These are phyloP conservation scores for Thelonectria olida DNA, from an alignment of 2,329 filamentous ascomycete genomes.

Conservation along the genomic window DNA sequence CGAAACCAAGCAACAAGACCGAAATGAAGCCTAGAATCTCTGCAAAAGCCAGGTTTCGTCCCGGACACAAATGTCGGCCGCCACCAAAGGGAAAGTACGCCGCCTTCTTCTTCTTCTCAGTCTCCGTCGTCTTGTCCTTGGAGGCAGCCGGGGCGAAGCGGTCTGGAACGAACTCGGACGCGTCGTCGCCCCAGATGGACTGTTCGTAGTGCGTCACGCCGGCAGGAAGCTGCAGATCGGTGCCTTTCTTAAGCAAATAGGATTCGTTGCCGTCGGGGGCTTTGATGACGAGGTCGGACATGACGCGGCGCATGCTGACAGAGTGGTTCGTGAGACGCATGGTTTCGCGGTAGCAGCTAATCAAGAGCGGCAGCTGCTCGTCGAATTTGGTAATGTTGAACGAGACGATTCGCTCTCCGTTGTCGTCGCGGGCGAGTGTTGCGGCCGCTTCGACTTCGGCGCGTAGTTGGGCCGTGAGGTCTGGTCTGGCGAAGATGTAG, in stretches of 20 bases:
- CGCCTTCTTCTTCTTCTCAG: constrained; percentile 29
- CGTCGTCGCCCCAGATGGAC: constrained; percentile 37
- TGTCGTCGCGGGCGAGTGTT: background rate
- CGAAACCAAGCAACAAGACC: constrained; percentile 43
- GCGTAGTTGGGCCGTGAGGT: constrained; percentile 31
- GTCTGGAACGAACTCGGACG: constrained; percentile 33
- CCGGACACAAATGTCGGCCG: constrained; percentile 45
- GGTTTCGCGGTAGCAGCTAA: constrained; percentile 56
- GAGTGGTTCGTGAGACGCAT: constrained; percentile 52
- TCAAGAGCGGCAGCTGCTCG: constrained; percentile 51
- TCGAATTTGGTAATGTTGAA: constrained; percentile 52
- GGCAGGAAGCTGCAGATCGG: constrained; percentile 40
- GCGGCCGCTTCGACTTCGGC: constrained; percentile 28
- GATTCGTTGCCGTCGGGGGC: constrained; percentile 33
- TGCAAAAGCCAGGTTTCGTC: constrained; percentile 45
- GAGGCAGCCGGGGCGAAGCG: constrained; percentile 28
- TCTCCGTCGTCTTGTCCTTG: constrained; percentile 4
- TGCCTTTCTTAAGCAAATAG: constrained; percentile 44
- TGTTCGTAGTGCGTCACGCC: constrained; percentile 35
- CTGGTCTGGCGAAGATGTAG: constrained; percentile 40
- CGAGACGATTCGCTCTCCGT: constrained; percentile 18
- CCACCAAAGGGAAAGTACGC: constrained; percentile 46
- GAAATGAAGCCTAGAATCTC: constrained; percentile 45
- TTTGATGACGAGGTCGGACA: constrained; percentile 50
- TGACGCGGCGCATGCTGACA: constrained; percentile 51